Conservation (phyloP, 1,139 yeast species). For the Blastobotrys illinoisensis region DNA sequence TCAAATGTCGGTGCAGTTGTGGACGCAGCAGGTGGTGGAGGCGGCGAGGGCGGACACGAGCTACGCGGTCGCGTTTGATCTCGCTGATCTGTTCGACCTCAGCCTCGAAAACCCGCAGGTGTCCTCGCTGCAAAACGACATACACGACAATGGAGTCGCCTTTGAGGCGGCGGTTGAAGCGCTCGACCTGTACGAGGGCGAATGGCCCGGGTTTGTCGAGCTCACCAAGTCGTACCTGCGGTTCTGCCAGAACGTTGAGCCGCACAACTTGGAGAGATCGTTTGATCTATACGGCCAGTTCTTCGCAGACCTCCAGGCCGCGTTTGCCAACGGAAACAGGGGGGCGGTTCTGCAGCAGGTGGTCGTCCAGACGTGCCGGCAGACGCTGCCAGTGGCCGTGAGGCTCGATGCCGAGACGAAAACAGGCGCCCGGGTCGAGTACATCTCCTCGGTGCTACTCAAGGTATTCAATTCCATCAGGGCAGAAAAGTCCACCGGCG, state of each 20-base stretch:
- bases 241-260: conserved; percentile 52
- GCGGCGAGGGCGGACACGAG: conserved; percentile 11
- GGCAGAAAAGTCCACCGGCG: conserved; percentile 46
- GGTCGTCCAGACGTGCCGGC: conserved; percentile 39
- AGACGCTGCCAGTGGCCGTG: conserved; percentile 47
- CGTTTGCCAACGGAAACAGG: conserved; percentile 47
- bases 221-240: conserved; percentile 47
- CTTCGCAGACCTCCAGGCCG: conserved; percentile 50
- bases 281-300: conserved; percentile 54
- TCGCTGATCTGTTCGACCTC: conserved; percentile 25
- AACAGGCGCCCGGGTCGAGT: conserved; percentile 16
- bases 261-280: conserved; percentile 50
- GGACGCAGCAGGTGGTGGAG: conserved; percentile 21
- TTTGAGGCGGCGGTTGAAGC: conserved; percentile 33
- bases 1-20: conserved; percentile 23
- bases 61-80: conserved; percentile 11
- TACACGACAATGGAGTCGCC: conserved; percentile 24
- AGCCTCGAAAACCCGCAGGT: conserved; percentile 28
- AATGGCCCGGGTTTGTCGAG: conserved; percentile 51
- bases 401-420: conserved; percentile 44
- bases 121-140: conserved; percentile 31
- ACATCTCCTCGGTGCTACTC: conserved; percentile 50
- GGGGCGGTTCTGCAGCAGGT: conserved; percentile 48
- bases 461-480: conserved; percentile 61
- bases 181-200: conserved; percentile 37